These are phyloP conservation scores for Podospora pseudopauciseta DNA, from an alignment of 495 filamentous ascomycete genomes.

Conservation along the genomic window DNA sequence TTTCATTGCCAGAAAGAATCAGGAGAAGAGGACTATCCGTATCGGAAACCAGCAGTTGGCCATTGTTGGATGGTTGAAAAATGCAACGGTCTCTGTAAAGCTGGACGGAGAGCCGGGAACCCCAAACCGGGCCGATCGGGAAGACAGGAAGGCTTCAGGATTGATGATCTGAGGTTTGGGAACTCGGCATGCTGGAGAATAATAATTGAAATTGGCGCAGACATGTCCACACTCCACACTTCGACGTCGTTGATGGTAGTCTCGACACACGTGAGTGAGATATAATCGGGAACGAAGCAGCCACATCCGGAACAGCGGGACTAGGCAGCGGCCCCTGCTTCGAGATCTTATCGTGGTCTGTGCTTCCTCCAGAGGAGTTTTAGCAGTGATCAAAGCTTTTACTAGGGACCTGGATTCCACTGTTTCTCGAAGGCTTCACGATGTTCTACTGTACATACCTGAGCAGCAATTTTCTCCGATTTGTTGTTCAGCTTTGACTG, in stretches of 20 bases:
- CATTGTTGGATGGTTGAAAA: too few species aligned
- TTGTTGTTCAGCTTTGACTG: constrained; percentile 7
- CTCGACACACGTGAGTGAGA: neutral
- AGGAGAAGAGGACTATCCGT: neutral
- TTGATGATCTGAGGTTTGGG: neutral
- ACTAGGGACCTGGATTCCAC: neutral
- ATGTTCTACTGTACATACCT: neutral
- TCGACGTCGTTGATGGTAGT: neutral
- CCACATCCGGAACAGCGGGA: constrained; percentile 9
- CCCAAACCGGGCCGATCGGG: constrained; percentile 8
- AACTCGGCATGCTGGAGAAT: neutral
- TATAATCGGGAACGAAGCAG: constrained; percentile 13
- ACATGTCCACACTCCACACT: neutral
- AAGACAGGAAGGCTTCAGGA: neutral
- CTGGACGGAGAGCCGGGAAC: neutral
- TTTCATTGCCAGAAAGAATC: neutral
- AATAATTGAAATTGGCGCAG: neutral
- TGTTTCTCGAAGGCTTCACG: neutral
- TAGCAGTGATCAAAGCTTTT: too few species aligned
- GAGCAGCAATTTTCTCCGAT: constrained; percentile 23
- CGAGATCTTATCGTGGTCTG: neutral
- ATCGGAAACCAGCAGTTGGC: neutral
- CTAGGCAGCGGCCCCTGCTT: constrained; percentile 8
- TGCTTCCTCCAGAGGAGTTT: neutral
- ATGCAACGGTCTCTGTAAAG: neutral